Percentiles rank a stretch among this genome's conserved stretches.
Conservation (phyloP, 768 basidiomycete genomes). For the Macrolepiota dolichaula region DNA sequence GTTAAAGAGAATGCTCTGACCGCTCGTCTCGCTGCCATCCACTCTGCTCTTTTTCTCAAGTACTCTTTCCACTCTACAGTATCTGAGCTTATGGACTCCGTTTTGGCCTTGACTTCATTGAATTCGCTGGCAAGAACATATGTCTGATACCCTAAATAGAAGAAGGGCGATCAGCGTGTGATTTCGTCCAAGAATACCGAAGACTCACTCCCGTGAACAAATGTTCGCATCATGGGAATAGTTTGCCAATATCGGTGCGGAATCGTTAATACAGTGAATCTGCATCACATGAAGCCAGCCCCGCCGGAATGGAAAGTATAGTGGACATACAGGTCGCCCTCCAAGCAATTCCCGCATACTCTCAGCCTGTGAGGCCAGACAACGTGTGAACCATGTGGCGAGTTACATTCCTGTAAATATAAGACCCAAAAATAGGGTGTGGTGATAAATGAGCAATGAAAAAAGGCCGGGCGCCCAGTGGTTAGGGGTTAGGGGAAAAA, state of each 20-base stretch:
- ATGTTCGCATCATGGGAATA: background rate
- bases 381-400: slow-evolving; percentile 7
- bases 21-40: background rate
- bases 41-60: background rate
- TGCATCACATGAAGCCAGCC: background rate
- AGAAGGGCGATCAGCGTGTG: background rate
- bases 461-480: background rate
- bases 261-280: background rate
- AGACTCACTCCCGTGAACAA: slow-evolving; percentile 4
- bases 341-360: background rate
- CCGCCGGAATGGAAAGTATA: background rate
- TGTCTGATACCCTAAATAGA: background rate
- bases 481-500: too few species aligned
- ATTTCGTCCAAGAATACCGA: background rate
- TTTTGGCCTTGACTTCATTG: background rate
- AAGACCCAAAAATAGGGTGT: background rate
- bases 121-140: slow-evolving; percentile 5
- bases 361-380: slow-evolving; percentile 7
- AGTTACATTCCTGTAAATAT: background rate
- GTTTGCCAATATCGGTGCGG: background rate
- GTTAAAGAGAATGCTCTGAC: background rate
- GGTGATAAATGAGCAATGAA: background rate
- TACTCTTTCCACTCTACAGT: background rate
- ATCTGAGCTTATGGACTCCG: background rate
- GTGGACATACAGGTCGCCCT: background rate